phyloP scores from a whole-genome alignment of 2,329 filamentous ascomycete genomes.

The Penicillium sp. region DNA sequence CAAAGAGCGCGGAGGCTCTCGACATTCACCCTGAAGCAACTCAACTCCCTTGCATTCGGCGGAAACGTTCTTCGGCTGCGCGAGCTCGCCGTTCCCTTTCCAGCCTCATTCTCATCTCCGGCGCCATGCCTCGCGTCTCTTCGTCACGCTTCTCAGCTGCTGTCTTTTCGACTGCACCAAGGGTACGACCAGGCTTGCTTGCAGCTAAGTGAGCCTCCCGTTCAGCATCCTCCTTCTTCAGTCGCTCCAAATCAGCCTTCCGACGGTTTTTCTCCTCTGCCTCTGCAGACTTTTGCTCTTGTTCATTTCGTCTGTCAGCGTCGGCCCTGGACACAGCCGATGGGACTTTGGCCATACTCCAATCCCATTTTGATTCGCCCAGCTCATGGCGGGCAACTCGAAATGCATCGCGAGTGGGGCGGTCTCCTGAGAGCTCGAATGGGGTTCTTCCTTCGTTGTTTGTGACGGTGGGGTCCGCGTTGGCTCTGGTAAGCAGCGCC shows the following conservation, averaged over 20 bases:
- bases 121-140: conserved; percentile 78
- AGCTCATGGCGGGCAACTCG: conserved; percentile 80
- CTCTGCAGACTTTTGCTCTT: conserved; percentile 68
- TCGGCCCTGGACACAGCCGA: conserved; percentile 67
- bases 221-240: conserved; percentile 62
- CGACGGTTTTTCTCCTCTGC: conserved; percentile 69
- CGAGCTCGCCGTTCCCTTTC: conserved; percentile 87
- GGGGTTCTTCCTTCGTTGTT: conserved; percentile 79
- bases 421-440: conserved; percentile 84
- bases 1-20: no score
- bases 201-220: conserved; percentile 43
- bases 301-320: conserved; percentile 65
- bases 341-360: conserved; percentile 74
- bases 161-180: conserved; percentile 66
- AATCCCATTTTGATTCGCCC: conserved; percentile 73
- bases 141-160: conserved; percentile 79
- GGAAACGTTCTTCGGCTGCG: conserved; percentile 85
- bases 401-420: conserved; percentile 84
- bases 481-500: conserved; percentile 71
- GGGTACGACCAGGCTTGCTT: conserved; percentile 52
- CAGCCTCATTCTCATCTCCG: conserved; percentile 78
- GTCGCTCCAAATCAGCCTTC: conserved; percentile 69
- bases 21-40: background rate
- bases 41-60: conserved; percentile 55
- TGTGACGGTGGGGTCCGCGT: conserved; percentile 67